Evolutionary conservation across 306 rosid genomes (phyloP), one percentile per base, ranked within the genome.

Genomic region (Trifolium pratense): DNA sequence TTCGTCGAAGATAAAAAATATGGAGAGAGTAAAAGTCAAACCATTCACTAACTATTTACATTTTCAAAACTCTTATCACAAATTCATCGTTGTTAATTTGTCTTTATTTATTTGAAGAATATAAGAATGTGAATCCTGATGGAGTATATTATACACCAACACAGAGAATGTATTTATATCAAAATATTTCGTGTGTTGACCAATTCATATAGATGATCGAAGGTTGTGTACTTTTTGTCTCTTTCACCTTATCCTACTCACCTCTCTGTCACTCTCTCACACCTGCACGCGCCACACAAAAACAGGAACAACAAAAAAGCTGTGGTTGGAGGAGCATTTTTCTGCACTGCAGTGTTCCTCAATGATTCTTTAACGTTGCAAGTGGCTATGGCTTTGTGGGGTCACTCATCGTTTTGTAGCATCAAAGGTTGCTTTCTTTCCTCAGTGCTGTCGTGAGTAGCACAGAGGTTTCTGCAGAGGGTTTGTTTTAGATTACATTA

Each of bases 401-500:
- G 32, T 29, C 66, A 81, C 9, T 74, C 83, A 61, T 85, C 75
- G 83, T 77, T 86, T 81, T 77, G 66, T 40, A 21, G 20, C 66
- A 75, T 72, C 84, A 68, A 15, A 16, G 25, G 86, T 83, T 83
- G 84, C 86, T 83, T 78, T 83, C 84, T 25, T 1, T 36, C 21
- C 56, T 75, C 82, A 78, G 80, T 68, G 56, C 67, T 55, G 34
- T 76, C 77, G 65, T 75, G 81, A 39, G 59, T 46, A 43, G 36
- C 26, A 43, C 65, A 31, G 67, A 62, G 32, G 45, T 20, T 60
- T 75, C 31, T 62, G 66, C 86, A 83, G 84, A 83, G 84, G 43
- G 52, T 20, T 59, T 68, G 63, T 84, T 75, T 31, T 73, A 66
- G 32, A 56, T 86, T 64, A 73, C 80, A 83, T 83, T 80, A 71